Evolutionary conservation across 768 basidiomycete species (phyloP).

Genomic region (Clitopilus passeckerianus): DNA sequence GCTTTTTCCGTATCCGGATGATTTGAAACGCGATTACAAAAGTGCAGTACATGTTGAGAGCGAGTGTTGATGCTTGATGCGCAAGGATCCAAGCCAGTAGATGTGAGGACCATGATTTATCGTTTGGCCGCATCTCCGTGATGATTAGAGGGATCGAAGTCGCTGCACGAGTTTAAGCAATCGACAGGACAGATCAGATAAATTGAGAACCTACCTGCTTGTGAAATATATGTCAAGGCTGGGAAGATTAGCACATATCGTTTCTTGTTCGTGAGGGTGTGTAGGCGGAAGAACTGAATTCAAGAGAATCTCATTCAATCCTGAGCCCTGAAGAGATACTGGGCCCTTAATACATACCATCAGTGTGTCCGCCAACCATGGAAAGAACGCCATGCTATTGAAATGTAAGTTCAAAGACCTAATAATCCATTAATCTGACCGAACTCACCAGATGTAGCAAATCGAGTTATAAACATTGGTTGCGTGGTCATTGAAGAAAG

Average conservation of each 20-base stretch:
- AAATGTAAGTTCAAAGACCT: neutral
- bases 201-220: slow-evolving; percentile 17
- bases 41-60: slow-evolving; percentile 26
- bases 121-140: slow-evolving; percentile 13
- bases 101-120: slow-evolving; percentile 4
- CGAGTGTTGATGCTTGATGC: slow-evolving; percentile 23
- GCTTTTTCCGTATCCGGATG: slow-evolving; percentile 23
- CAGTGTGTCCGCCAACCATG: slow-evolving; percentile 30
- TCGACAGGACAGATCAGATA: neutral
- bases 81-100: slow-evolving; percentile 13
- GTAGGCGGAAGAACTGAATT: slow-evolving; percentile 27
- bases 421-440: neutral
- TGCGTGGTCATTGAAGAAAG: slow-evolving; percentile 10
- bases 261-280: slow-evolving; percentile 15
- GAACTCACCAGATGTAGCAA: slow-evolving; percentile 24
- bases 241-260: slow-evolving; percentile 23
- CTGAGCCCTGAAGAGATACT: neutral
- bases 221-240: slow-evolving; percentile 23
- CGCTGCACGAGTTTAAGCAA: slow-evolving; percentile 14
- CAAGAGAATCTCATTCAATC: neutral
- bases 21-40: slow-evolving; percentile 24
- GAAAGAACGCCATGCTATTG: slow-evolving; percentile 22
- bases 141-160: slow-evolving; percentile 29
- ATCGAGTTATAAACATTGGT: slow-evolving; percentile 24
- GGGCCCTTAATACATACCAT: slow-evolving; percentile 17